These are phyloP conservation scores for Pseudoturritis turrita DNA, from an alignment of 345 rosid species.

Conservation along the genomic window DNA sequence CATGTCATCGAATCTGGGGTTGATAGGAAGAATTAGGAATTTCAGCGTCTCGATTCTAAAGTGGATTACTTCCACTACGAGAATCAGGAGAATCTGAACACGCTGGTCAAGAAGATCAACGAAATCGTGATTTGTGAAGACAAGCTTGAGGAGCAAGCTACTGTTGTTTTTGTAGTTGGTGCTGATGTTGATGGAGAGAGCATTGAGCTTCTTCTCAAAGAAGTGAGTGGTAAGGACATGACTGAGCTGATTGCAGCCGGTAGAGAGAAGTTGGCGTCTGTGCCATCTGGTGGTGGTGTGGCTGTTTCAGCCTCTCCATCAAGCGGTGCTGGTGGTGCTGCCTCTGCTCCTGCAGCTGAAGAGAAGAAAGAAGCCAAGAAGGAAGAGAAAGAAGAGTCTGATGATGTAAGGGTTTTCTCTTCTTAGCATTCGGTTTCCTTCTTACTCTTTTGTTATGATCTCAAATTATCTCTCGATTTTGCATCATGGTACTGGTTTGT, in stretches of 20 bases:
- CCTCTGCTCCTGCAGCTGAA: constrained; percentile 49
- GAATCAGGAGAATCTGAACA: too few species aligned
- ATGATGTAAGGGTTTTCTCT: constrained; percentile 45
- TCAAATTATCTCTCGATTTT: not conserved
- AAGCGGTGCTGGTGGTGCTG: constrained; percentile 33
- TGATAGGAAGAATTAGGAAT: too few species aligned
- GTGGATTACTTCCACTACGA: too few species aligned
- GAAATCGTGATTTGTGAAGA: too few species aligned
- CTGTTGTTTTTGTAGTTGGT: constrained; percentile 50
- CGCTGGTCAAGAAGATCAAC: too few species aligned
- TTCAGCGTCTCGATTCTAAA: too few species aligned
- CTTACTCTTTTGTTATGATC: not conserved
- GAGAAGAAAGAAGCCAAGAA: constrained; percentile 70
- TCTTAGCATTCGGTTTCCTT: not conserved
- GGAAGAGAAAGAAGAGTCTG: constrained; percentile 79
- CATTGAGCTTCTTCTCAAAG: constrained; percentile 48
- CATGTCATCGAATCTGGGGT: too few species aligned
- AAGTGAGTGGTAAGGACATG: constrained; percentile 59
- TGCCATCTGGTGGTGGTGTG: constrained; percentile 65
- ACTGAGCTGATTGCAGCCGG: constrained; percentile 68
- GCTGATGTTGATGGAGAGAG: constrained; percentile 61
- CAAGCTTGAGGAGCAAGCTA: too few species aligned
- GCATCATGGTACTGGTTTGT: too few species aligned
- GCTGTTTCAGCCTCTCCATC: constrained; percentile 38
- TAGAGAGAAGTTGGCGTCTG: constrained; percentile 72